A percentile compares a stretch with the other conserved stretches of the same genome.
Conservation (phyloP, 208 protist species). For the Wallacemonas collosoma region DNA sequence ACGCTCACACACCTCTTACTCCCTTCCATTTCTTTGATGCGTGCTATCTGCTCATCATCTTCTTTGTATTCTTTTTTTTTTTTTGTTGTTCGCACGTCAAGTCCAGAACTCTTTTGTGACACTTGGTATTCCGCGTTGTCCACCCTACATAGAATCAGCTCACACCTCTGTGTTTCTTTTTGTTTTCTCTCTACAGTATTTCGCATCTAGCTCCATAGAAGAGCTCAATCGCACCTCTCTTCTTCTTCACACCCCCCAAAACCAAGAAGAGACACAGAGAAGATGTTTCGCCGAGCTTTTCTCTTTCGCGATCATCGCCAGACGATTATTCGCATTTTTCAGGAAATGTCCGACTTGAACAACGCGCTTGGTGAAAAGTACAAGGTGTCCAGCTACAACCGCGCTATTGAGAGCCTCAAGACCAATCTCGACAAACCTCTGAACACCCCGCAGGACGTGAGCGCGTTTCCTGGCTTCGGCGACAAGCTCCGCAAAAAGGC, state of each 20-base stretch:
- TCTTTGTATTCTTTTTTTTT: neutral
- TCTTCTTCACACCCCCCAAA: too few relatives aligned
- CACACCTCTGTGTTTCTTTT: conserved; percentile 2
- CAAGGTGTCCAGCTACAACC: conserved; percentile 85
- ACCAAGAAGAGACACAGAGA: conserved; percentile 19
- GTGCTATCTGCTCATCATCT: too few relatives aligned
- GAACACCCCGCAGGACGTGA: conserved; percentile 66
- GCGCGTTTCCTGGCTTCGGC: conserved; percentile 77
- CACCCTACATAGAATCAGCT: too few relatives aligned
- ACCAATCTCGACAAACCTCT: conserved; percentile 84
- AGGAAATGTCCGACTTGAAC: conserved; percentile 89
- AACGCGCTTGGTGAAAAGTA: conserved; percentile 89
- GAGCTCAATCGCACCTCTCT: too few relatives aligned
- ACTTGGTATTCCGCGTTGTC: too few relatives aligned
- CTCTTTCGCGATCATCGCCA: conserved; percentile 67
- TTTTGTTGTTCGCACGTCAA: neutral
- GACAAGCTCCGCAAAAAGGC: conserved; percentile 87
- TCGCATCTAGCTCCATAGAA: too few relatives aligned
- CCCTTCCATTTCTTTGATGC: too few relatives aligned
- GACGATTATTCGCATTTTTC: conserved; percentile 89
- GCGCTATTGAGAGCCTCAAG: conserved; percentile 82
- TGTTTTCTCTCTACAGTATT: neutral
- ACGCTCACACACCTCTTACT: too few relatives aligned
- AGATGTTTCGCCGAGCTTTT: conserved; percentile 69
- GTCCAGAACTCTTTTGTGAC: too few relatives aligned